Conservation (phyloP, 768 basidiomycete species). For the Paxillus rubicundulus region DNA sequence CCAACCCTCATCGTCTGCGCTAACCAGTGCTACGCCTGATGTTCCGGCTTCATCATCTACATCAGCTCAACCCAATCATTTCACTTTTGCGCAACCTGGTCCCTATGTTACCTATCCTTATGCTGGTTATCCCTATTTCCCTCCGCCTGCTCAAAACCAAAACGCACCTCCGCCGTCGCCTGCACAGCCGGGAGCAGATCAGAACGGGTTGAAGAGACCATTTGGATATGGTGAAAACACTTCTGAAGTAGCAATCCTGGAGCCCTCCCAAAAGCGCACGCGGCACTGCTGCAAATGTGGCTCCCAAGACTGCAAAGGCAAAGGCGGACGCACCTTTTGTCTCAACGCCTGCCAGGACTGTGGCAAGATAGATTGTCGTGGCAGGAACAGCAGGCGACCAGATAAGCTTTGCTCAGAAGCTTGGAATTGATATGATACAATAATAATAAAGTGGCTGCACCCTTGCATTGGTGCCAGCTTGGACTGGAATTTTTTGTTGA, state of each 20-base stretch:
- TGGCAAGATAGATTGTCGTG: conserved; percentile 75
- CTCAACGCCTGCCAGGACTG: conserved; percentile 77
- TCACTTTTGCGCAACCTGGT: conserved; percentile 29
- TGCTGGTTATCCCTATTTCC: conserved; percentile 32
- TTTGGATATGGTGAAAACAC: conserved; percentile 26
- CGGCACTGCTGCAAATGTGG: conserved; percentile 86
- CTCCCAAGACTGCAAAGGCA: conserved; percentile 78
- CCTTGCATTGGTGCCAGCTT: not conserved
- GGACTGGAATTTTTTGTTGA: not conserved
- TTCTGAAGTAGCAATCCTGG: conserved; percentile 29
- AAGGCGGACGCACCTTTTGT: conserved; percentile 74
- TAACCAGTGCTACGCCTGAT: conserved; percentile 16
- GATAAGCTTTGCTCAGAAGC: conserved; percentile 71
- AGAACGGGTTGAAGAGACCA: conserved; percentile 27
- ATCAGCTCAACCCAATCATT: conserved; percentile 28
- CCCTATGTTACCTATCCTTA: conserved; percentile 39
- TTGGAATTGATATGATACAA: conserved; percentile 31
- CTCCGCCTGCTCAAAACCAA: conserved; percentile 23
- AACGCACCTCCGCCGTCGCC: conserved; percentile 17
- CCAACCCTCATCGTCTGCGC: conserved; percentile 22
- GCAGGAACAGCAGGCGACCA: conserved; percentile 73
- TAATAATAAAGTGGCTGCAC: not conserved
- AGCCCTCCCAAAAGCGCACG: conserved; percentile 53
- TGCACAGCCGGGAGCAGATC: conserved; percentile 25
- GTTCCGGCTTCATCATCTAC: conserved; percentile 17